Evolutionary conservation across 106 monocot species (phyloP), one percentile per base, ranked within the genome.

Genomic region (Platanthera guangdongensis): DNA sequence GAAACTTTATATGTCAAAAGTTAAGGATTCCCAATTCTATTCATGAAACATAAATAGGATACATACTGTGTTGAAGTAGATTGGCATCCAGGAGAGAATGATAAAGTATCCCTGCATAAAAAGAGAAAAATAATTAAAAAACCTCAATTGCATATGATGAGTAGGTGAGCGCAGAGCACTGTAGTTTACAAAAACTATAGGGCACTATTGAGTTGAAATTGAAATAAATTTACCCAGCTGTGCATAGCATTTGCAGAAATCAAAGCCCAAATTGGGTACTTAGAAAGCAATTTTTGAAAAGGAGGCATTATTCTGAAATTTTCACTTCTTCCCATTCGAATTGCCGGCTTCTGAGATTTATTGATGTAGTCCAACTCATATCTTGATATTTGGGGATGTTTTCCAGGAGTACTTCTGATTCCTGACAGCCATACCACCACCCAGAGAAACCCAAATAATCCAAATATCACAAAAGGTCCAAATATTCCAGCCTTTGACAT

Each of bases 241-340:
- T 95, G 95, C 95, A 95, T 95, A 13, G 95, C 84, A 88, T 95
- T 95, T 71, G 95, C 95, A 68, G 84, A 92, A 65, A 95, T 95
- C 28, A 95, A 59, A 77, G 95, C 90, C 95, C 95, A 95, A n/a
- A 92, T 90, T n/a, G 95, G 95, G 80, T 86, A 80, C 79, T 82
- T 95, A 28, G 95, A 88, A 48, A 95, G 87, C 70, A 95, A 75
- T 60, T 81, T 86, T 50, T 74, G 82, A 62, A 95, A 90, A 64
- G 95, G 95, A 67, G 95, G 95, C 16, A 95, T 78, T n/a, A 80
- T 51, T 74, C 72, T 78, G 14, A 71, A 71, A 25, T 81, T 80
- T 63, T 59, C 84, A 77, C 50, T 25, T 45, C 59, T 59, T 25
- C 78, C 80, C 55, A 1, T 25, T n/a, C 13, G 52, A 76, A 50